These are phyloP conservation scores for Samsoniella hepiali DNA, from an alignment of 2,329 filamentous ascomycete genomes.

Conservation along the genomic window DNA sequence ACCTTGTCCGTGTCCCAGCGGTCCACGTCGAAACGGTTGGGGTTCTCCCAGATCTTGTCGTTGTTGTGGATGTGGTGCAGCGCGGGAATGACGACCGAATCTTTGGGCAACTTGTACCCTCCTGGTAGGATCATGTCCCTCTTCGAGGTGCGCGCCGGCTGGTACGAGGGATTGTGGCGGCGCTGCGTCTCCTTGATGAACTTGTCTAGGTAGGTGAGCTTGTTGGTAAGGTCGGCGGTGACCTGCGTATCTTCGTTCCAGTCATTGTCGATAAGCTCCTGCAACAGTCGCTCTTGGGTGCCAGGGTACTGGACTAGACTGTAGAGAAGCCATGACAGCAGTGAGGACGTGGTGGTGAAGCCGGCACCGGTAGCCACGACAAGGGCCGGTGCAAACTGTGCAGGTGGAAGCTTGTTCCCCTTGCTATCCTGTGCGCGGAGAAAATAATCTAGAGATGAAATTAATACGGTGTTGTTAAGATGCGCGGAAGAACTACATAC, in stretches of 20 bases:
- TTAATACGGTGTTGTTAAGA: not conserved
- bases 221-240: slow-evolving; percentile 45
- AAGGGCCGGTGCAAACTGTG: slow-evolving; percentile 32
- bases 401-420: slow-evolving; percentile 50
- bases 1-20: slow-evolving; percentile 55
- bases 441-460: slow-evolving; percentile 42
- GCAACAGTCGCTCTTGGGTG: slow-evolving; percentile 54
- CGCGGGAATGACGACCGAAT: slow-evolving; percentile 50
- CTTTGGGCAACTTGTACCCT: slow-evolving; percentile 53
- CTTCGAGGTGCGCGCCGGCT: slow-evolving; percentile 56
- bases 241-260: slow-evolving; percentile 42
- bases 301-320: slow-evolving; percentile 50
- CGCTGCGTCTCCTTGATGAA: slow-evolving; percentile 61
- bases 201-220: slow-evolving; percentile 51
- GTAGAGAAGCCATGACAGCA: slow-evolving; percentile 58
- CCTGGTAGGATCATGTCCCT: slow-evolving; percentile 56
- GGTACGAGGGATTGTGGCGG: slow-evolving; percentile 58
- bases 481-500: not conserved
- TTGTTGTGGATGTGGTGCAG: slow-evolving; percentile 53
- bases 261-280: slow-evolving; percentile 53
- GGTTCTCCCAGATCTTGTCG: slow-evolving; percentile 54
- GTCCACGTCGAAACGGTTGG: slow-evolving; percentile 55
- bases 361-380: slow-evolving; percentile 55
- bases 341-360: slow-evolving; percentile 57
- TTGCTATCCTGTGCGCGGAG: slow-evolving; percentile 51